Conservation (phyloP, 2,329 filamentous ascomycete genomes). For the Grosmannia huntii region DNA sequence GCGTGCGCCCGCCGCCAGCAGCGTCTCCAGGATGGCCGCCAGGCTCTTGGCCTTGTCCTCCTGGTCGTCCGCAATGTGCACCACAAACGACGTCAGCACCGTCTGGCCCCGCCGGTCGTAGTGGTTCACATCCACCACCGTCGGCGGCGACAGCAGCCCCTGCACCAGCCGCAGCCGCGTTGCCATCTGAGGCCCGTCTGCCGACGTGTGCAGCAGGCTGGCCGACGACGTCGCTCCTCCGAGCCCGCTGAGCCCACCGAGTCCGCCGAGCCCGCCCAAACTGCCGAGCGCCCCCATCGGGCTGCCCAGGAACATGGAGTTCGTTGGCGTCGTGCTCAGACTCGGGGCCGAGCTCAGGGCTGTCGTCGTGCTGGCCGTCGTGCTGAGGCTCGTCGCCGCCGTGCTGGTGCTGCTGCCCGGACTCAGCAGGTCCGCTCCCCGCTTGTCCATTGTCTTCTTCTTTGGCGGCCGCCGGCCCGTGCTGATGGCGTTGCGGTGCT, state of each 20-base stretch:
- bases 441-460: constrained; percentile 26
- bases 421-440: background rate
- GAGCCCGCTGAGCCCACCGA: background rate
- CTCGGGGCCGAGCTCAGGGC: background rate
- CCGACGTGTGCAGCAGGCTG: constrained; percentile 8
- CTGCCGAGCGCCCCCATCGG: background rate
- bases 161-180: constrained; percentile 17
- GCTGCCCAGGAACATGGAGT: constrained; percentile 6
- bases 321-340: background rate
- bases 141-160: constrained; percentile 22
- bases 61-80: constrained; percentile 35
- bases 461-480: constrained; percentile 15
- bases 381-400: background rate
- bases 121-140: constrained; percentile 34
- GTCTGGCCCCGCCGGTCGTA: constrained; percentile 39
- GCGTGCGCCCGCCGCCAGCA: constrained; percentile 29
- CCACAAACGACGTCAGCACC: constrained; percentile 41
- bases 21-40: constrained; percentile 27
- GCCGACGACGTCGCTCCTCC: background rate
- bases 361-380: background rate
- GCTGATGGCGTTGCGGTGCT: constrained; percentile 18
- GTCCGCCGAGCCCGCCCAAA: background rate
- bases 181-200: constrained; percentile 13
- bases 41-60: constrained; percentile 33
- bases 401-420: background rate